Percentiles rank a stretch among this genome's conserved stretches.
Conservation (phyloP, 2,329 filamentous ascomycete species). For the Ophiostoma perfectum region DNA sequence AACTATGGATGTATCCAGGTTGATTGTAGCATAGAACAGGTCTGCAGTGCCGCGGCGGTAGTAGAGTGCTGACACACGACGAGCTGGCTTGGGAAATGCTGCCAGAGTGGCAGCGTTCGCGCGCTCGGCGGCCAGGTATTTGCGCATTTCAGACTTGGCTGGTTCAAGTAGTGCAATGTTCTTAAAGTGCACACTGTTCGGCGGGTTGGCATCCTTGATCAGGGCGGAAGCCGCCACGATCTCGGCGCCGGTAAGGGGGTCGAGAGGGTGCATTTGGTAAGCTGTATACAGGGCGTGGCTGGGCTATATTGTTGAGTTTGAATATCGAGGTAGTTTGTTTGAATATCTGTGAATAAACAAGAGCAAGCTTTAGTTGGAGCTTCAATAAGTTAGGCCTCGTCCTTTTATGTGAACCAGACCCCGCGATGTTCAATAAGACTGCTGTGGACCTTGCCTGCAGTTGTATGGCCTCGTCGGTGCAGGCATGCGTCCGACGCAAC, state of each 20-base stretch:
- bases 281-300: slow-evolving; percentile 11
- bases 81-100: slow-evolving; percentile 35
- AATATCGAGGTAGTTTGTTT: background rate
- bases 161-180: slow-evolving; percentile 49
- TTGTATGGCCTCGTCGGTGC: background rate
- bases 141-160: slow-evolving; percentile 42
- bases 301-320: background rate
- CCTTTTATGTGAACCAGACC: background rate
- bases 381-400: background rate
- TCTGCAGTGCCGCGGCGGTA: slow-evolving; percentile 23
- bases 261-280: slow-evolving; percentile 13
- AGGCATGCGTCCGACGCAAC: slow-evolving; percentile 5
- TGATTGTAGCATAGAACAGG: slow-evolving; percentile 25
- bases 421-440: background rate
- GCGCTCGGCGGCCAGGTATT: slow-evolving; percentile 38
- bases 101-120: slow-evolving; percentile 32
- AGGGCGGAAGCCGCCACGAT: slow-evolving; percentile 18
- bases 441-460: background rate
- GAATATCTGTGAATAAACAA: background rate
- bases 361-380: no score
- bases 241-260: slow-evolving; percentile 20
- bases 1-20: background rate
- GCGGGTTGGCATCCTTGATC: slow-evolving; percentile 16
- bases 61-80: slow-evolving; percentile 33
- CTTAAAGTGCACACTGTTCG: slow-evolving; percentile 38